These are phyloP conservation scores for Trichoderma pleuroti DNA, from an alignment of 2,329 filamentous ascomycete species.

Conservation along the genomic window DNA sequence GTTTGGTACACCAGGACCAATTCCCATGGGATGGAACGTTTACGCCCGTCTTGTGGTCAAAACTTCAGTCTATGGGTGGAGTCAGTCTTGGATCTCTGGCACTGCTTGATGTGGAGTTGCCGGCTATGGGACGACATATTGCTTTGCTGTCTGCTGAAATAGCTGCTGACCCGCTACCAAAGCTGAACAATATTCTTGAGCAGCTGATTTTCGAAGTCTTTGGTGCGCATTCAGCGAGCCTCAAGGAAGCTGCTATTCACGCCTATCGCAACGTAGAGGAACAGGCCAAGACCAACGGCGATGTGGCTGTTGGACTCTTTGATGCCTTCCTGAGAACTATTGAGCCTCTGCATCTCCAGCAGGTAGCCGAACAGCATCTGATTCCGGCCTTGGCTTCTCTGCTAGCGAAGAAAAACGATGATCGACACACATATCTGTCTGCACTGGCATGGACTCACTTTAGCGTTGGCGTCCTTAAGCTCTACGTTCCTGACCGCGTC, in stretches of 20 bases:
- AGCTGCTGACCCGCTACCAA: conserved; percentile 45
- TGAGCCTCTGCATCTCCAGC: conserved; percentile 36
- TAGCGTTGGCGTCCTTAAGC: conserved; percentile 66
- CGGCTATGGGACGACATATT: conserved; percentile 55
- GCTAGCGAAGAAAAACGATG: conserved; percentile 24
- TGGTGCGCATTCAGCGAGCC: conserved; percentile 35
- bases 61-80: conserved; percentile 48
- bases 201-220: conserved; percentile 44
- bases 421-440: conserved; percentile 32
- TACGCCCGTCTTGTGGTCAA: conserved; percentile 49
- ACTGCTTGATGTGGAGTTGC: conserved; percentile 63
- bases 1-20: conserved; percentile 39
- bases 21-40: conserved; percentile 42
- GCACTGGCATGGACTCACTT: conserved; percentile 71
- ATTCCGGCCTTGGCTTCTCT: conserved; percentile 46
- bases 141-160: conserved; percentile 48
- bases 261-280: conserved; percentile 28
- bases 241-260: conserved; percentile 30
- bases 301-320: conserved; percentile 20
- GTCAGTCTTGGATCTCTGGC: conserved; percentile 59
- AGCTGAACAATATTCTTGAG: conserved; percentile 48
- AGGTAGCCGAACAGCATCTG: conserved; percentile 42
- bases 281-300: background rate
- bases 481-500: conserved; percentile 82
- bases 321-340: conserved; percentile 26